Conservation (phyloP, 1,284 basidiomycete genomes). For the Tylopilus sp. region DNA sequence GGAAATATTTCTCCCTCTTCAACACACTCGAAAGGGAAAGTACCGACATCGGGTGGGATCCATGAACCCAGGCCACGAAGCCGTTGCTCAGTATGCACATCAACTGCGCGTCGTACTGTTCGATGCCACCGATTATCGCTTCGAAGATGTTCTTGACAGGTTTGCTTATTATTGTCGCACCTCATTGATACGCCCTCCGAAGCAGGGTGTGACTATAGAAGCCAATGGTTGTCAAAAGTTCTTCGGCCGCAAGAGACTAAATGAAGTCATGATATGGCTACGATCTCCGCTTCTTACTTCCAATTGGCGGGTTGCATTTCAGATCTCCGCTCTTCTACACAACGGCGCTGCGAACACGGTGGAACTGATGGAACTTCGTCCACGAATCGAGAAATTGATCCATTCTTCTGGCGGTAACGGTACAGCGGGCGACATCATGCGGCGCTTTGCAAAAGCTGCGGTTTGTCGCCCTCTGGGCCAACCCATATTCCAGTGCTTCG, state of each 20-base stretch:
- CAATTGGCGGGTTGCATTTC: conserved; percentile 64
- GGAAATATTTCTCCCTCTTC: conserved; percentile 51
- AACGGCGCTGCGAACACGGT: conserved; percentile 58
- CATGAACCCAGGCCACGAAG: conserved; percentile 52
- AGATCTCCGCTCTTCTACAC: conserved; percentile 64
- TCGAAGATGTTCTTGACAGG: conserved; percentile 41
- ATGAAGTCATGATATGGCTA: conserved; percentile 45
- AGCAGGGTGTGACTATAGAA: conserved; percentile 41
- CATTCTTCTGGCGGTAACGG: conserved; percentile 23
- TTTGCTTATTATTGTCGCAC: conserved; percentile 54
- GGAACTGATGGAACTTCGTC: conserved; percentile 49
- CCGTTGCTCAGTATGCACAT: conserved; percentile 61
- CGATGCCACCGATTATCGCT: conserved; percentile 35
- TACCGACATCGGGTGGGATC: conserved; percentile 55
- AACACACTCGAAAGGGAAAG: conserved; percentile 41
- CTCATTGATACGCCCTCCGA: conserved; percentile 47
- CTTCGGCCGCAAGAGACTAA: conserved; percentile 48
- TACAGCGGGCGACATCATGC: conserved; percentile 48
- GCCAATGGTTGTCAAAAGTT: conserved; percentile 47
- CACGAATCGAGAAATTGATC: conserved; percentile 44
- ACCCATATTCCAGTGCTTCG: conserved; percentile 51
- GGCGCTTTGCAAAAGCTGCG: conserved; percentile 50
- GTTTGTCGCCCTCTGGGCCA: conserved; percentile 42
- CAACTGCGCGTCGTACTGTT: conserved; percentile 60
- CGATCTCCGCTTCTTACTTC: conserved; percentile 37